Evolutionary conservation across 768 basidiomycete genomes (phyloP).

Genomic region (Psilocybe sp.): DNA sequence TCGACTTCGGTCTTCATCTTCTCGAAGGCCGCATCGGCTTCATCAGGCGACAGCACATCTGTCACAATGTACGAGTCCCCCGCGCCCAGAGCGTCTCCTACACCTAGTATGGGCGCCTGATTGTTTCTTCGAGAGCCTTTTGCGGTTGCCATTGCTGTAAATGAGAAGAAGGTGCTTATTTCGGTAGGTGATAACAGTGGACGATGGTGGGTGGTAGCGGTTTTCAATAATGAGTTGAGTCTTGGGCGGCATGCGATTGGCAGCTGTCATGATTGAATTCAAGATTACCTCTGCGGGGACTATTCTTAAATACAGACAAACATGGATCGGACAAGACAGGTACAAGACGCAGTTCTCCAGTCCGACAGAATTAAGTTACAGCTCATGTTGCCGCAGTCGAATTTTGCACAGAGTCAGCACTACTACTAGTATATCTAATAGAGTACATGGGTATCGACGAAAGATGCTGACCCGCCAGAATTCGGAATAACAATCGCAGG

Average conservation of each 20-base stretch:
- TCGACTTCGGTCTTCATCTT: conserved; percentile 59
- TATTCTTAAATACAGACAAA: too few species aligned
- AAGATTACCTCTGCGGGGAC: too few species aligned
- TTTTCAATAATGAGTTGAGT: too few species aligned
- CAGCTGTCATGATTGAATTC: too few species aligned
- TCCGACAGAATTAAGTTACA: too few species aligned
- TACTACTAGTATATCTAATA: conserved; percentile 27
- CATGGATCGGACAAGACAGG: too few species aligned
- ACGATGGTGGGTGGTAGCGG: too few species aligned
- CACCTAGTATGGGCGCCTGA: conserved; percentile 16
- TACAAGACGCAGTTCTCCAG: too few species aligned
- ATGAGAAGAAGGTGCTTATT: neutral
- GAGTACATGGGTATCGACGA: conserved; percentile 45
- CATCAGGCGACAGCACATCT: conserved; percentile 53
- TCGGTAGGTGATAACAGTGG: neutral
- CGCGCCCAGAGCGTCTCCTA: conserved; percentile 44
- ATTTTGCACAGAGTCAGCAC: too few species aligned
- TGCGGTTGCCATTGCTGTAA: neutral
- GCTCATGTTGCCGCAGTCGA: too few species aligned
- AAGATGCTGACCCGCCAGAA: conserved; percentile 48
- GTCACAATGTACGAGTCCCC: conserved; percentile 66
- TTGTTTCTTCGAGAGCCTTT: neutral
- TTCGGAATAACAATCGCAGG: conserved; percentile 44
- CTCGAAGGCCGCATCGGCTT: conserved; percentile 57
- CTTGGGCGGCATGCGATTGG: too few species aligned